Evolutionary conservation across 306 rosid species (phyloP), one percentile per base, ranked within the genome.

Genomic region (Neltuma alba): DNA sequence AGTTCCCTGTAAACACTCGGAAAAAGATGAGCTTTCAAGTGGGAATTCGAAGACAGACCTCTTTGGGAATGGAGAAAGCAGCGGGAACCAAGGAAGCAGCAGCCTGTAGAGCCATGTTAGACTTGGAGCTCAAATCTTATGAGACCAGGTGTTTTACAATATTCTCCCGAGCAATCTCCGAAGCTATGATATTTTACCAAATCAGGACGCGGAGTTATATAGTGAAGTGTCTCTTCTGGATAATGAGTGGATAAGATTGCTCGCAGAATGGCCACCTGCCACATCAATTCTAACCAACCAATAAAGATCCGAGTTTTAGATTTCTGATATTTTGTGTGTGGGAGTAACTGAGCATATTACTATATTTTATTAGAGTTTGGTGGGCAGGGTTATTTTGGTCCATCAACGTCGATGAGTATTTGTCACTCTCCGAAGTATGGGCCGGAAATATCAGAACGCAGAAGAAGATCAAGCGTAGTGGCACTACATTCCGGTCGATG

Each of bases 71-170:
- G 12, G 86, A 83, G 80, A 86, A 76, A 76, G 89, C 52, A 77
- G 89, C 85, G 80, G 89, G 87, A 67, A 86, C 69, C 72, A 76
- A 34, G 71, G 81, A 80, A 83, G 89, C 86, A 83, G 89, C 83
- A 80, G 87, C 84, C 1, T 83, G 89, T 27, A 86, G 80, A 76
- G 89, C 86, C 89, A 86, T 82, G 3, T 2, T 44, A 18, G 4
- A 82, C 74, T 63, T 52, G 16, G 18, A 1, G 60, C 65, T 4
- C 2, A 31, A 27, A 47, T 50, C 6, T 14, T 25, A 55, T 4
- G 52, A 70, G 61, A 38, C 72, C 27, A 60, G 80, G 55, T 28
- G 65, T 41, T 31, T 64, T 58, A 25, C 45, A 31, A 71, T 6
- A 66, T 75, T 41, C 69, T 66, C 37, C 55, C 33, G 42, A 31